phyloP scores from a whole-genome alignment of 2,329 filamentous ascomycete genomes.

The Alternaria brassicicola region DNA sequence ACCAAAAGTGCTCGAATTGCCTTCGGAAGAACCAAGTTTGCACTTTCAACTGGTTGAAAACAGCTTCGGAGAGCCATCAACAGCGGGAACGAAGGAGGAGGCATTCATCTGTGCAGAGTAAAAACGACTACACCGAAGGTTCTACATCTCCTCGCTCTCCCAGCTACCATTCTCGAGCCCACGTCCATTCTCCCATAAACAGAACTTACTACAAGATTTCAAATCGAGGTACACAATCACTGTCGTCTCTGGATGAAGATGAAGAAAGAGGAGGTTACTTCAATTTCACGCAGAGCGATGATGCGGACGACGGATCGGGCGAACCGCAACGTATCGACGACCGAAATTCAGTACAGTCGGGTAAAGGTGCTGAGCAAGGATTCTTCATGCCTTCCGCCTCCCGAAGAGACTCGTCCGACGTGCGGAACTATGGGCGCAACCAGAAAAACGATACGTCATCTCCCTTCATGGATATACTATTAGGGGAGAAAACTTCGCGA shows the following conservation, averaged over 20 bases:
- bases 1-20: slow-evolving; percentile 50
- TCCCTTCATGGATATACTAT: slow-evolving; percentile 40
- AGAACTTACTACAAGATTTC: neutral
- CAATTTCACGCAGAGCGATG: neutral
- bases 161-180: neutral
- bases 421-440: neutral
- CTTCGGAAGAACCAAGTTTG: slow-evolving; percentile 52
- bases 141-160: slow-evolving; percentile 4
- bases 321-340: neutral
- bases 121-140: neutral
- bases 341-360: neutral
- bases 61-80: slow-evolving; percentile 13
- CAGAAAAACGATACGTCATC: slow-evolving; percentile 13
- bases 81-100: slow-evolving; percentile 1
- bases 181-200: neutral
- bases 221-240: neutral
- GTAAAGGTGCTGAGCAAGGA: neutral
- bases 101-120: slow-evolving; percentile 15
- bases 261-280: neutral
- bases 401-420: neutral
- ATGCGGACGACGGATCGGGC: neutral
- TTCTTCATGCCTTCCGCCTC: neutral
- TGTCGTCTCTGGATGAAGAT: neutral
- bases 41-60: slow-evolving; percentile 52
- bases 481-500: slow-evolving; percentile 20